Evolutionary conservation across 2,329 filamentous ascomycete genomes (phyloP), one percentile per base, ranked within the genome.

Genomic region (Fusarium illudens): DNA sequence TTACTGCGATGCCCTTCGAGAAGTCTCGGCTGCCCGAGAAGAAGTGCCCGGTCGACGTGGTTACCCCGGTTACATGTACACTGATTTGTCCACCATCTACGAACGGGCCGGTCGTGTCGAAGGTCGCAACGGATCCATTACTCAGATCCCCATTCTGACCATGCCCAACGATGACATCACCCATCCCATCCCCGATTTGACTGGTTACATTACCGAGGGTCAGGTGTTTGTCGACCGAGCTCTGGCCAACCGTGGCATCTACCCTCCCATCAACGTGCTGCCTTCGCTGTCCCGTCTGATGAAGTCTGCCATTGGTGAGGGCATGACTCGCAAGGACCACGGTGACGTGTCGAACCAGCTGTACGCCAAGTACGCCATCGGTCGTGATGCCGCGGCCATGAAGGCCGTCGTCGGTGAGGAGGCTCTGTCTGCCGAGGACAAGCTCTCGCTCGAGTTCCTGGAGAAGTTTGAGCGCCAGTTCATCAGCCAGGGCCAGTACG

Each of bases 1-100:
- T 51, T 99, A 99, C 87, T 99, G 96, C 81, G 96, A 99, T 81
- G 96, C 96, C 71, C 91, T 99, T 71, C 96, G 96, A 88, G 96
- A 99, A 83, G 96, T 99, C 52, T 99, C 96, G 13, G 95, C 96
- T 57, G 96, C 96, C 55, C 90, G 96, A 84, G 96, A 99, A 87
- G 96, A 99, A 90, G 96, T 99, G 42, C 96, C 96, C 37, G 96
- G 96, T 87, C 95, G 96, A 81, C 95, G 96, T 90, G 96, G 96
- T 88, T 99, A 96, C 85, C 96, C 96, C 56, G 96, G 96, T 92
- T 99, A 99, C 88, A 99, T 99, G 96, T 99, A 99, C 87, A 99
- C 96, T 73, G 96, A 99, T 89, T 92, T 99, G 90, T 97, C 96
- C 63, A 99, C 96, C 78, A 97, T 99, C 76, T 99, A 99, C 86